Base-by-base conservation (phyloP, 192 early-diverging fungal genomes). In the Paraglomus occultum region DNA sequence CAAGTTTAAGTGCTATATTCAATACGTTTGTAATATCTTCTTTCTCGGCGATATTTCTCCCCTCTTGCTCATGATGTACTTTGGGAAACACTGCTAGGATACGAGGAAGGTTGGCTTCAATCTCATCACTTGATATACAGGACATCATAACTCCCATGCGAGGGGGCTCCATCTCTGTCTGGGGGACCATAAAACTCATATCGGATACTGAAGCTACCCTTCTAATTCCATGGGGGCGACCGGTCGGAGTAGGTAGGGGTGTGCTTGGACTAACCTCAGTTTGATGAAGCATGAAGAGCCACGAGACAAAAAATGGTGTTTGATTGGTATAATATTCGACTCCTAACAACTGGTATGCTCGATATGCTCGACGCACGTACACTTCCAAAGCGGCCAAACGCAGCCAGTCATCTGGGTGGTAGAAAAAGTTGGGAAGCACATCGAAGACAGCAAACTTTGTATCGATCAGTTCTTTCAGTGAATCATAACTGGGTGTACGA, bases 371-470 rank as follows among this genome's bases (percentile, higher is more conserved):
- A 63, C 96, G 88, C 61, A 93, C 92, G 74, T 99, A 99, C 12
- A 95, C 94, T 85, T 97, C 95, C 42, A 97, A 85, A 20, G 97
- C 95, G 1, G 92, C 90, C 71, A 94, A 77, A 7, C 89, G 79
- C 57, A 96, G 83, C 61, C 88, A 86, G 20, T 79, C 77, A 63
- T 94, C 89, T 42, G 82, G 76, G 73, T 99, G 90, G 79, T 94
- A 94, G 77, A 99, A 94, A 83, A 99, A 96, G 64, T 82, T 81
- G 69, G 93, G 94, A 62, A 99, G 76, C 18, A 98, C 92, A 70
- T 99, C 97, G 72, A 97, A 88, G 59, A 99, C 96, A 42, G 93
- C 89, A 86, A 94, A 93, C 75, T 94, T 93, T 66, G 95, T 93
- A 18, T 92, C 93, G 71, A 98, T 86, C 70, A 98, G 79, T 69